Base-by-base conservation (phyloP, 768 basidiomycete genomes). In the Pleurotus salmoneostramineus region DNA sequence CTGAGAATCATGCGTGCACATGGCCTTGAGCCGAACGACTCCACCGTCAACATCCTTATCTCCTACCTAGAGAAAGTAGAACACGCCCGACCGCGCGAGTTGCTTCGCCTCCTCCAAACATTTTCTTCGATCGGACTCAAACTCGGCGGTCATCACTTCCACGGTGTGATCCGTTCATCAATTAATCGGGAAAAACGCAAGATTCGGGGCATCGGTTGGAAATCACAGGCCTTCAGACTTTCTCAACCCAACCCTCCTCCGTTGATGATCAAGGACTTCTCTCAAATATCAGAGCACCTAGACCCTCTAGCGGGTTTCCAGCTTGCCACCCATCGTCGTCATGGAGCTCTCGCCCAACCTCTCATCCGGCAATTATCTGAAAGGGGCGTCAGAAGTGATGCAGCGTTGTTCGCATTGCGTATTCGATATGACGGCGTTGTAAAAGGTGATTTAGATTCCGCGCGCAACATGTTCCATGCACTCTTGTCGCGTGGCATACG, bases 401-500 rank as follows among this genome's bases (percentile, higher is more conserved):
- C 76, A 35, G 76, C 79, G 32, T 81, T 84, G 54, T 71, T 85
- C 51, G 82, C 80, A 6, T 70, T 89, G 61, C 84, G 87, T 45
- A 83, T 93, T 57, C 74, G 78, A 60, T 81, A 83, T 47, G 84
- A 89, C 59, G 83, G 79, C 6, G 74, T 83, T 15, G 67, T 81
- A 46, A 77, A 78, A 57, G 65, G 74, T 43, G 81, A 89, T 62
- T 68, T 81, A 58, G 71, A 75, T 42, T 68, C 77, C 3, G 85
- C 88, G 5, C 70, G 79, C 54, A 73, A 75, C 8, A 69, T 84
- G 40, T 86, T 91, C 62, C 74, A 79, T 17, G 67, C 73, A 15
- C 80, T 93, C 75, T 67, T 90, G 52, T 74, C 77, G 50, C 83
- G 83, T 57, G 92, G 92, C 7, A 76, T 95, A 56, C 82, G 81